A percentile compares a stretch with the other conserved stretches of the same genome.
Conservation (phyloP, 495 filamentous ascomycete species). For the Trichocladium antarcticum region DNA sequence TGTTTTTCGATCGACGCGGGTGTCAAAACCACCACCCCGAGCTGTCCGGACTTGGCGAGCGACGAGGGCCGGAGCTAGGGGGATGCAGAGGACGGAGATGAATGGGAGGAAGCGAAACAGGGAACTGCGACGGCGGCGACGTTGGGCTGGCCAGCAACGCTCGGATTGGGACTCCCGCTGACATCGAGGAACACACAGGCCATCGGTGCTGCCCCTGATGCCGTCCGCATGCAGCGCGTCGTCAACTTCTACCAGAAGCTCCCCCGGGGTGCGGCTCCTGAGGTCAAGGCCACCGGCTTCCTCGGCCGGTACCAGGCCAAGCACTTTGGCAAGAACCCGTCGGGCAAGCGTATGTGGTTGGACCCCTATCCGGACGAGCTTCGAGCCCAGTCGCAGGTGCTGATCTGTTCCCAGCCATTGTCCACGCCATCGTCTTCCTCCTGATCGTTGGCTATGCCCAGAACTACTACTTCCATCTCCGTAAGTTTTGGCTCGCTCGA, state of each 20-base stretch:
- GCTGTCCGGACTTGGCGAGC: not conserved
- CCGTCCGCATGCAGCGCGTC: constrained; percentile 87
- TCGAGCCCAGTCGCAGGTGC: not conserved
- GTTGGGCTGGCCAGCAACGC: too few species aligned
- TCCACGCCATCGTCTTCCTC: constrained; percentile 70
- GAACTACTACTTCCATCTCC: constrained; percentile 99
- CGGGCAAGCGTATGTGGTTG: constrained; percentile 65
- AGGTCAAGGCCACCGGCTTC: constrained; percentile 64
- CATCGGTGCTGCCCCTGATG: constrained; percentile 87
- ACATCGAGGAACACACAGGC: constrained; percentile 46
- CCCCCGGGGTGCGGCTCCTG: constrained; percentile 76
- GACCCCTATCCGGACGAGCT: not conserved
- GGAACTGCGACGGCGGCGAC: too few species aligned
- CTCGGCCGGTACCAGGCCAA: constrained; percentile 80
- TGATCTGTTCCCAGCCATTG: constrained; percentile 52
- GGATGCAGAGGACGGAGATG: not conserved
- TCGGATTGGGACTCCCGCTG: constrained; percentile 16
- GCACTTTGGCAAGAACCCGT: constrained; percentile 90
- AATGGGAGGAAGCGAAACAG: not conserved
- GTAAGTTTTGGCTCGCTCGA: constrained; percentile 42
- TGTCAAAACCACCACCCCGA: not conserved
- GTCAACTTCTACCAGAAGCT: constrained; percentile 98
- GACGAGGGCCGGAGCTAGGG: not conserved
- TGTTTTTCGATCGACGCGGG: constrained; percentile 31
- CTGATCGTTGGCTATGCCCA: constrained; percentile 78